Conservation (phyloP, 1,284 basidiomycete species). For the Leccinum subfulvum region DNA sequence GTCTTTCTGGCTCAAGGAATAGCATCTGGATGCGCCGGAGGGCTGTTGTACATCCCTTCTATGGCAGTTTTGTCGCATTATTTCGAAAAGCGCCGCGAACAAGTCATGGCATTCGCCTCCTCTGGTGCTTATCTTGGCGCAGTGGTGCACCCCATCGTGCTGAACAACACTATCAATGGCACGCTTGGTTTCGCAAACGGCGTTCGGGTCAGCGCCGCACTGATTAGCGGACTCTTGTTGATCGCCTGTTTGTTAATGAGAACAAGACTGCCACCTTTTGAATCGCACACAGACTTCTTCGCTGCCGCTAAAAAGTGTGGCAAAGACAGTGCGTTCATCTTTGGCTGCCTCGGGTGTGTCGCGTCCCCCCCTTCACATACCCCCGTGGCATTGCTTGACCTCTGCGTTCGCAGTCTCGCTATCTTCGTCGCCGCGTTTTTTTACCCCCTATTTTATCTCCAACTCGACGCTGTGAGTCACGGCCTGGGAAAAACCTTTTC, state of each 20-base stretch:
- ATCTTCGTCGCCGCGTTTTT: constrained; percentile 28
- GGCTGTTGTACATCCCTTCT: constrained; percentile 35
- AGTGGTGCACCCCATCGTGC: constrained; percentile 39
- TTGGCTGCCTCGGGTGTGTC: constrained; percentile 28
- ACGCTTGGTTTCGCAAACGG: constrained; percentile 32
- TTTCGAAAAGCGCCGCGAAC: constrained; percentile 32
- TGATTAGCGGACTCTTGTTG: constrained; percentile 31
- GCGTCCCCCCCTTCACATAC: neutral
- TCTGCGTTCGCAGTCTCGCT: constrained; percentile 11
- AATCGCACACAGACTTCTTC: constrained; percentile 21
- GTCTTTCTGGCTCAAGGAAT: constrained; percentile 39
- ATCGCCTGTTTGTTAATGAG: constrained; percentile 33
- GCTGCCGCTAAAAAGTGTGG: constrained; percentile 20
- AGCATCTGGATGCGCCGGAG: constrained; percentile 33
- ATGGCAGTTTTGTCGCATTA: constrained; percentile 39
- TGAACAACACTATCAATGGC: constrained; percentile 40
- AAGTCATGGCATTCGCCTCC: constrained; percentile 37
- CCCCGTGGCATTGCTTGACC: neutral
- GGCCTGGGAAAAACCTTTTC: constrained; percentile 28
- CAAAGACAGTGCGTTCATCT: constrained; percentile 27
- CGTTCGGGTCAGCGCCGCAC: constrained; percentile 35
- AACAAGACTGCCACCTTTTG: constrained; percentile 25
- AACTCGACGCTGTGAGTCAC: constrained; percentile 28
- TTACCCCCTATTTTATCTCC: constrained; percentile 35
- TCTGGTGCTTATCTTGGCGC: constrained; percentile 38